Conservation (phyloP, 352 stramenopile species). For the Globisporangium emineosum region DNA sequence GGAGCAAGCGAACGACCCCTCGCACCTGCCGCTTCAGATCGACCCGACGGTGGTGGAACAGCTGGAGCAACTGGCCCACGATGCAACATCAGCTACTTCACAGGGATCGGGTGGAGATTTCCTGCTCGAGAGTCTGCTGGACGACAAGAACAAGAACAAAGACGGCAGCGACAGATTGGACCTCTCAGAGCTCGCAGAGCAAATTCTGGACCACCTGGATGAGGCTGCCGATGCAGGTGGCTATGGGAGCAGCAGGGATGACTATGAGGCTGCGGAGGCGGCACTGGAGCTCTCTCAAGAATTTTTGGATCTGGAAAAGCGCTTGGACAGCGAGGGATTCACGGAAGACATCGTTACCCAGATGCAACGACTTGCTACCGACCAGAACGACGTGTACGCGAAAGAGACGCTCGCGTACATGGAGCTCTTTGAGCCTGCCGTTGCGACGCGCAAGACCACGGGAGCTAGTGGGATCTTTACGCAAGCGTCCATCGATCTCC, state of each 20-base stretch:
- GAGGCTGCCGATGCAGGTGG: neutral
- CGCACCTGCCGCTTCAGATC: neutral
- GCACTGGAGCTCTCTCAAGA: conserved; percentile 33
- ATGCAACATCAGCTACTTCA: conserved; percentile 2
- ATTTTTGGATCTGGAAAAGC: conserved; percentile 53
- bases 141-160: conserved; percentile 16
- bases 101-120: neutral
- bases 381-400: conserved; percentile 40
- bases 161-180: conserved; percentile 10
- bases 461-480: conserved; percentile 29
- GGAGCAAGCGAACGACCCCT: conserved; percentile 14
- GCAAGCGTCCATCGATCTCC: conserved; percentile 40
- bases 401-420: conserved; percentile 58
- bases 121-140: conserved; percentile 18
- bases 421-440: conserved; percentile 50
- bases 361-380: conserved; percentile 26
- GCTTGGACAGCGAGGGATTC: conserved; percentile 41
- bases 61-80: conserved; percentile 24
- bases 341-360: conserved; percentile 34
- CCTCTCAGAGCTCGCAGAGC: conserved; percentile 17
- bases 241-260: neutral
- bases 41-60: conserved; percentile 17
- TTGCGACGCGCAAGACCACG: conserved; percentile 1
- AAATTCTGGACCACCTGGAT: conserved; percentile 18
- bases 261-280: neutral